A percentile compares a stretch with the other conserved stretches of the same genome.
phyloP scores from a whole-genome alignment of 2,329 filamentous ascomycete species.

The Colletotrichum lentis region DNA sequence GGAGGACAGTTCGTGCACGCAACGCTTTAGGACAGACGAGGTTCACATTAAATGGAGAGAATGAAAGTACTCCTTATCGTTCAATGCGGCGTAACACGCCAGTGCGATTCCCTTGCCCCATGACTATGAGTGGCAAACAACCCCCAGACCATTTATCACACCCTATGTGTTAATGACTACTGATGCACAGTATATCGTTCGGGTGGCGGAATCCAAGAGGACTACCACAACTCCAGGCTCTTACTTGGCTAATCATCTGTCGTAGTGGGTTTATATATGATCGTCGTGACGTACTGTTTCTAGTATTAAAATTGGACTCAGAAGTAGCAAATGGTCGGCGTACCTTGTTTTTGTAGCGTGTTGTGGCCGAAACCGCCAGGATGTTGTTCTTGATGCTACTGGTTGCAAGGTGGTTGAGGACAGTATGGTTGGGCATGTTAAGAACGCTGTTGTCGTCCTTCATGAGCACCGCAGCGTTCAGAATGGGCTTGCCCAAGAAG shows the following conservation, averaged over 20 bases:
- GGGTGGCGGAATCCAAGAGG: background rate
- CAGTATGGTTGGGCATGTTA: constrained; percentile 96
- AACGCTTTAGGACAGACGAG: constrained; percentile 83
- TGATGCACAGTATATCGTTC: background rate
- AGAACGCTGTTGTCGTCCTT: constrained; percentile 98
- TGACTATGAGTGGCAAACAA: background rate
- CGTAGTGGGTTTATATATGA: constrained; percentile 91
- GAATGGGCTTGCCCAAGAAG: constrained; percentile 91
- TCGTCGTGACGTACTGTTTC: constrained; percentile 89
- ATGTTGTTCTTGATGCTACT: constrained; percentile 98
- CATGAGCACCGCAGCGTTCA: constrained; percentile 89
- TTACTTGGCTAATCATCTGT: constrained; percentile 52
- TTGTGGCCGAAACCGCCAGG: constrained; percentile 93
- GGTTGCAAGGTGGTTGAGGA: constrained; percentile 94
- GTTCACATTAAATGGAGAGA: constrained; percentile 83
- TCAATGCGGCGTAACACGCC: constrained; percentile 9
- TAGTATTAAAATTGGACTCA: constrained; percentile 39
- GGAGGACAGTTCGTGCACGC: constrained; percentile 84
- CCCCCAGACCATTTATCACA: background rate
- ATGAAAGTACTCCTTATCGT: constrained; percentile 43
- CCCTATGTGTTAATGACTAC: background rate
- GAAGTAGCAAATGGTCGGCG: constrained; percentile 39
- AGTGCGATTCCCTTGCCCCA: constrained; percentile 14
- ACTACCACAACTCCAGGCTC: background rate
- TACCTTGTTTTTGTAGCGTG: constrained; percentile 96